Evolutionary conservation across 495 filamentous ascomycete species (phyloP).

Genomic region (Pseudevernia furfuracea): DNA sequence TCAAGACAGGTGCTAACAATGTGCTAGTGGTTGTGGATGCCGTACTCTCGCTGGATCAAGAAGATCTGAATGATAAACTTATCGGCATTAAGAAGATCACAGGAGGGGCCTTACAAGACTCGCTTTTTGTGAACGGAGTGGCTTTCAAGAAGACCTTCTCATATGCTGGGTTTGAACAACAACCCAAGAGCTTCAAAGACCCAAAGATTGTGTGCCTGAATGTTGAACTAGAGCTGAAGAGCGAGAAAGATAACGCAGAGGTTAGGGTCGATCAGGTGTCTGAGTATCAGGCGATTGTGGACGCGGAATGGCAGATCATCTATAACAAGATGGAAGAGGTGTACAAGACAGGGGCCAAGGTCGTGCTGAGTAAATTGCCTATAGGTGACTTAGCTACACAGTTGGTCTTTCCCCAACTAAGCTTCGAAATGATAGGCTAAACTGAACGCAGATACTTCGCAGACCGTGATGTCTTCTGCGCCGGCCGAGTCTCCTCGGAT

Average conservation of each 20-base stretch:
- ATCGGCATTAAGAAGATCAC: constrained; percentile 98
- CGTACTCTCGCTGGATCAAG: constrained; percentile 92
- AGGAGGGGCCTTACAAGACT: constrained; percentile 92
- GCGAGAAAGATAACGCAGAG: constrained; percentile 98
- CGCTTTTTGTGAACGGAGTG: constrained; percentile 94
- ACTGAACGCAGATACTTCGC: constrained; percentile 64
- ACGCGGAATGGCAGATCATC: constrained; percentile 99
- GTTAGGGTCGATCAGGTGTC: constrained; percentile 96
- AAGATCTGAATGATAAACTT: constrained; percentile 93
- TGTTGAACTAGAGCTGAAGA: constrained; percentile 95
- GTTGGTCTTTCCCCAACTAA: constrained; percentile 36
- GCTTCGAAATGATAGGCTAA: constrained; percentile 18
- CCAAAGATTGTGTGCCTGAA: constrained; percentile 95
- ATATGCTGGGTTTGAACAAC: constrained; percentile 98
- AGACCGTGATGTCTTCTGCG: constrained; percentile 97
- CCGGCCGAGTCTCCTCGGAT: constrained; percentile 83
- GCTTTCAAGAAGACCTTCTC: constrained; percentile 99
- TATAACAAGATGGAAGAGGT: constrained; percentile 96
- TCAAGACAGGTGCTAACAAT: constrained; percentile 8
- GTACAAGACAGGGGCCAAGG: constrained; percentile 87
- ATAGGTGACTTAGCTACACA: constrained; percentile 97
- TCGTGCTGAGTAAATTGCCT: constrained; percentile 92
- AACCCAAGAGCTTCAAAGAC: constrained; percentile 89
- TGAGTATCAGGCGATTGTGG: constrained; percentile 98
- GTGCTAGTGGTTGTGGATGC: constrained; percentile 89